Percentiles rank a stretch among this genome's conserved stretches.
Evolutionary conservation across 2,329 filamentous ascomycete genomes (phyloP).

Genomic region (Calonectria hongkongensis): DNA sequence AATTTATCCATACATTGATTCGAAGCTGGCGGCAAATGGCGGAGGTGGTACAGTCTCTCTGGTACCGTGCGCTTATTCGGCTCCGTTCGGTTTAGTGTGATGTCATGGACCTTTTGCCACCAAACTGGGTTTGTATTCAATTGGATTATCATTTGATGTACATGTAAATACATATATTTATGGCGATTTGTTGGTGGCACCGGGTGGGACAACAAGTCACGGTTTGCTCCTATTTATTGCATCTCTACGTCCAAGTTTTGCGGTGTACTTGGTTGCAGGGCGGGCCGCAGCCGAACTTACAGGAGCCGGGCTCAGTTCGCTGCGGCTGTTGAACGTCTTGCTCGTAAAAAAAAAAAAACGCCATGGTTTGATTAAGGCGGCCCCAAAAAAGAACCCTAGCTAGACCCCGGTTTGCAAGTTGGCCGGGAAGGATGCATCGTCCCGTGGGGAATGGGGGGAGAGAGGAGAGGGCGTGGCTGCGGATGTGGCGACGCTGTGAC

Average conservation of each 20-base stretch:
- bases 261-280: background rate
- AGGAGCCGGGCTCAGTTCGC: conserved; percentile 1
- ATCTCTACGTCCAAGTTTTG: background rate
- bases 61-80: too few relatives aligned
- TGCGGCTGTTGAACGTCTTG: background rate
- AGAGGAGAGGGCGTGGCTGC: background rate
- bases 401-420: background rate
- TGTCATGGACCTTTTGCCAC: background rate
- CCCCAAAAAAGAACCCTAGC: background rate
- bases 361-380: conserved; percentile 7
- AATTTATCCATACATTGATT: too few relatives aligned
- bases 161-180: too few relatives aligned
- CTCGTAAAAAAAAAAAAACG: background rate
- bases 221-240: background rate
- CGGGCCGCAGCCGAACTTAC: conserved; percentile 12
- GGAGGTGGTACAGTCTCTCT: too few relatives aligned
- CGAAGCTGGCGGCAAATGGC: too few relatives aligned
- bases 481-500: conserved; percentile 26
- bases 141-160: too few relatives aligned
- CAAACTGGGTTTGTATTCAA: background rate
- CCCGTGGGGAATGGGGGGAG: background rate
- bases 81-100: background rate
- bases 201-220: background rate
- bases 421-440: conserved; percentile 7
- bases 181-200: background rate